A percentile compares a stretch with the other conserved stretches of the same genome.
phyloP scores from a whole-genome alignment of 495 filamentous ascomycete genomes.

The Hyphodiscus hymeniophilus region DNA sequence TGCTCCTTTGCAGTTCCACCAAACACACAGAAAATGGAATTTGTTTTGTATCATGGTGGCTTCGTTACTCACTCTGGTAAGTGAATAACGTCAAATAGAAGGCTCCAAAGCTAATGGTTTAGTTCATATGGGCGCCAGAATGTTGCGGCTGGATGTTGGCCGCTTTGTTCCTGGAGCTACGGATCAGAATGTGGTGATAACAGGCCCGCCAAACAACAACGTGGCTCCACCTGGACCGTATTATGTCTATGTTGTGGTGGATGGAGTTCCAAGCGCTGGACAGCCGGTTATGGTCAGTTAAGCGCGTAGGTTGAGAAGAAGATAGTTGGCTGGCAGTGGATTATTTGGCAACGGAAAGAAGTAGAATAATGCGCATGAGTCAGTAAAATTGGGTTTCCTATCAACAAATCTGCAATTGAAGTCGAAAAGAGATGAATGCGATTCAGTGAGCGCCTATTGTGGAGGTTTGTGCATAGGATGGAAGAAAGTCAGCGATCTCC shows the following conservation, averaged over 20 bases:
- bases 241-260: constrained; percentile 50
- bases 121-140: constrained; percentile 53
- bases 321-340: not conserved
- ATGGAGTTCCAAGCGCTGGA: constrained; percentile 51
- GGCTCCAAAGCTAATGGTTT: too few relatives aligned
- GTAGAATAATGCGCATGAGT: too few relatives aligned
- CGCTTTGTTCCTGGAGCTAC: constrained; percentile 35
- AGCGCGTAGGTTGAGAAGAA: not conserved
- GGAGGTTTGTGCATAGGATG: too few relatives aligned
- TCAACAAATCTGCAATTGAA: too few relatives aligned
- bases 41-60: constrained; percentile 48
- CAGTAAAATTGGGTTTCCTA: too few relatives aligned
- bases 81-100: too few relatives aligned
- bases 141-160: constrained; percentile 45
- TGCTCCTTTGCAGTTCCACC: constrained; percentile 38
- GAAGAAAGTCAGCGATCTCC: too few relatives aligned
- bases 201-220: constrained; percentile 45
- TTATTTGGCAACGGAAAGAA: not conserved
- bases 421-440: too few relatives aligned
- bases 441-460: too few relatives aligned
- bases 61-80: constrained; percentile 53
- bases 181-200: constrained; percentile 40
- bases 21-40: constrained; percentile 31
- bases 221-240: constrained; percentile 53
- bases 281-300: constrained; percentile 35